Base-by-base conservation (phyloP, 345 rosid species). In the Camelina neglecta region DNA sequence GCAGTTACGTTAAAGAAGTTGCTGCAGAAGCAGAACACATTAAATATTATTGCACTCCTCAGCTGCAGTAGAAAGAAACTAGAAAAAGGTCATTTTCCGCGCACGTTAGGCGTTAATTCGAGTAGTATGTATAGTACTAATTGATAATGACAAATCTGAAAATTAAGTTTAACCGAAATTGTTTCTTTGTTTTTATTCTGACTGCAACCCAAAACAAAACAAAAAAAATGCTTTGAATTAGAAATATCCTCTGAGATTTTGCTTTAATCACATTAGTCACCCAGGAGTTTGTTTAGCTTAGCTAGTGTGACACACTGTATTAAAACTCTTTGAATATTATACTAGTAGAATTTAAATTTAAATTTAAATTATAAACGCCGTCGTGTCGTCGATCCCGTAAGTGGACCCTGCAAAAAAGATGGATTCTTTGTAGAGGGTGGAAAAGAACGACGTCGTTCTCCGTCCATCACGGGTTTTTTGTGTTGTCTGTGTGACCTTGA, bases 381-480 rank as follows among this genome's bases (percentile, higher is more conserved):
- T 12, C 64, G 69, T 69, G 58, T 69, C 8, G 11, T 4, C 11
- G 62, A 75, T 67, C 54, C 16, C 58, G 21, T 60, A 70, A 70
- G 67, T 56, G 72, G 77, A 33, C 77, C 73, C 73, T 61, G 2
- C 1, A 16, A 11, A 49, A 49, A 49, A 11, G 45, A 60, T 49
- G 60, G 60, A 60, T 35, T 29, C 29, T 67, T 59, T 58, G 45
- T 15, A 23, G 16, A n/a, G 11, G 48, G 54, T 47, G 18, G 31
- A 29, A 29, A 6, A 1, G 29, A 33, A 49, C 73, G 48, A n/a
- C 58, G 75, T 47, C 65, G 74, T 69, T 61, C 29, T 6, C 81
- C 80, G 81, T 47, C 74, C 26, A 73, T 85, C 85, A 78, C 90
- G 88, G 84, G 58, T 16, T 26, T 57, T 66, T 12, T 54, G 79